A percentile compares a stretch with the other conserved stretches of the same genome.
These are phyloP conservation scores for Huntiella bhutanensis DNA, from an alignment of 2,329 filamentous ascomycete species.

Conservation along the genomic window DNA sequence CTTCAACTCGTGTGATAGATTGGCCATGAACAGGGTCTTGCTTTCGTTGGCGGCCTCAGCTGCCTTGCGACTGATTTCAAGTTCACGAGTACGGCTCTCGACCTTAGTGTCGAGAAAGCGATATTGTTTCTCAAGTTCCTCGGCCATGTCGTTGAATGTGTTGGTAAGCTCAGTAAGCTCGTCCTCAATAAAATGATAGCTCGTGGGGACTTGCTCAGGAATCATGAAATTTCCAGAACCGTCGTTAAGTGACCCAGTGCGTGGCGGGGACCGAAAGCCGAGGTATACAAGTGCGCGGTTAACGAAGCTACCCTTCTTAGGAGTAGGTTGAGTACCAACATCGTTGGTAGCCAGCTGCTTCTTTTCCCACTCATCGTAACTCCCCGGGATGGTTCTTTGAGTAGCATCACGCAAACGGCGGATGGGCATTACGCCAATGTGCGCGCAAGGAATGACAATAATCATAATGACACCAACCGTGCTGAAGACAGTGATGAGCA, in stretches of 20 bases:
- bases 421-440: constrained; percentile 67
- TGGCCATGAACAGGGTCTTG: constrained; percentile 94
- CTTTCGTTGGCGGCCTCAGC: constrained; percentile 91
- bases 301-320: constrained; percentile 7
- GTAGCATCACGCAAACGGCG: constrained; percentile 57
- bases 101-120: constrained; percentile 70
- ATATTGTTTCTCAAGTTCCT: constrained; percentile 77
- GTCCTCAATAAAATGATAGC: constrained; percentile 59
- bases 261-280: constrained; percentile 12
- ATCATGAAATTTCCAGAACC: constrained; percentile 54
- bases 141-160: constrained; percentile 88
- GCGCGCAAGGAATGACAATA: constrained; percentile 59
- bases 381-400: constrained; percentile 50
- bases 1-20: constrained; percentile 74
- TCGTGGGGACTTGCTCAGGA: constrained; percentile 60
- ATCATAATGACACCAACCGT: constrained; percentile 56
- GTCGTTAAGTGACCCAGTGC: constrained; percentile 18
- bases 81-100: constrained; percentile 58
- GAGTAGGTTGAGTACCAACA: not conserved
- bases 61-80: constrained; percentile 78
- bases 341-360: not conserved
- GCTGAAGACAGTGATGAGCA: constrained; percentile 71
- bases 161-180: constrained; percentile 66
- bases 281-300: constrained; percentile 11
- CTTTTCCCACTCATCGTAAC: constrained; percentile 30